Base-by-base conservation (phyloP, 192 early-diverging fungal species). In the Coemansia sp. region DNA sequence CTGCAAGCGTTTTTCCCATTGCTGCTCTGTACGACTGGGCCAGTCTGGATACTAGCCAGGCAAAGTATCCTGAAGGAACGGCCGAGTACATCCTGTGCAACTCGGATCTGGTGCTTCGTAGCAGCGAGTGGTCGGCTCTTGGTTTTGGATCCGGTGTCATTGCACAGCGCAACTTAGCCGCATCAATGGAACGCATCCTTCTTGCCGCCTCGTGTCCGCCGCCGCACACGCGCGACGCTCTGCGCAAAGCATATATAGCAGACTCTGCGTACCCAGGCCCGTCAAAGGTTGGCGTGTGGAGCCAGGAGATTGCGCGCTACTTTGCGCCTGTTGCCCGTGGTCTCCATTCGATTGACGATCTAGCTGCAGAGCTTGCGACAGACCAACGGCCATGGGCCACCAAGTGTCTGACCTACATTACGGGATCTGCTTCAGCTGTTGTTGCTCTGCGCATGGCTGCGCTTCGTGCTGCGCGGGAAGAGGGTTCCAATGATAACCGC, bases 191-290 rank as follows among this genome's bases (percentile, higher is more conserved):
- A 39, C 63, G 67, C 17, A 75, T 81, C 38, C 54, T 81, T n/a
- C 39, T 81, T 5, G 78, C 78, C 0, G 78, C 78, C 0, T 81
- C 78, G 16, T 81, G 78, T 57, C 78, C 78, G 14, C 78, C 78
- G 11, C 78, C 78, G 10, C 67, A 69, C 13, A 81, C 78, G 4
- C 69, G 78, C 22, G 64, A 68, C 16, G 78, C 78, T 0, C 39
- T 81, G 51, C 66, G 78, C 63, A 75, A 81, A 44, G 69, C 78
- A 14, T 81, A 65, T 49, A 42, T 71, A 0, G 70, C 67, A 0
- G 78, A 81, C 40, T 81, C 78, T 0, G 63, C 63, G 41, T 81
- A 81, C 16, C 70, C 73, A 7, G 78, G 78, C 7, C 78, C 78
- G 1, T 81, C 73, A 39, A 68, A 68, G 25, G 65, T 81, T 39